Conservation (phyloP, 305 asterid genomes). For the Withania somnifera region DNA sequence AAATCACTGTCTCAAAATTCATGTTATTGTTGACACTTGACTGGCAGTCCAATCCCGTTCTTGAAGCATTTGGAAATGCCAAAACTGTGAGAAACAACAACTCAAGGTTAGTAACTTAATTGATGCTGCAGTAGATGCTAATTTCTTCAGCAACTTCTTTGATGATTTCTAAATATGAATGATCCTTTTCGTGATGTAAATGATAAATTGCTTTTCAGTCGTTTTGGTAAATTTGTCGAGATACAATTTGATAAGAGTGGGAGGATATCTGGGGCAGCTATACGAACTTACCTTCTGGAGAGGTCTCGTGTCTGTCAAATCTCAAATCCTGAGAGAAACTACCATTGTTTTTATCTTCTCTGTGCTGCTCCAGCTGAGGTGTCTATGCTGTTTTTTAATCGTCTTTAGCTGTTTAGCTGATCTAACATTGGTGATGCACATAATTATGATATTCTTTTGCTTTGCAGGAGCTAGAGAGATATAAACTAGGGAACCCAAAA, state of each 20-base stretch:
- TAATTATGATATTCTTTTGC: slow-evolving; percentile 14
- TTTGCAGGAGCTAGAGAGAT: slow-evolving; percentile 75
- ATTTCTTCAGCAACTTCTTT: background rate
- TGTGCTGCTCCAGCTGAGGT: slow-evolving; percentile 98
- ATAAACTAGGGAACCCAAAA: slow-evolving; percentile 64
- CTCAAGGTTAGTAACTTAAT: slow-evolving; percentile 55
- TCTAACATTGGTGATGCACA: slow-evolving; percentile 6
- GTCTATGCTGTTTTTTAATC: slow-evolving; percentile 3
- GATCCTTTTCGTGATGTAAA: background rate
- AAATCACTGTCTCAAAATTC: slow-evolving; percentile 12
- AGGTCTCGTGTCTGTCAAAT: slow-evolving; percentile 99
- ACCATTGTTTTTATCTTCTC: slow-evolving; percentile 97
- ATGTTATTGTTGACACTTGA: slow-evolving; percentile 18
- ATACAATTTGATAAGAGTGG: slow-evolving; percentile 96
- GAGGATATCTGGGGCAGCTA: slow-evolving; percentile 98
- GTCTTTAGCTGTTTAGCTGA: background rate
- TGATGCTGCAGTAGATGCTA: background rate
- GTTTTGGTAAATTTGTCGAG: slow-evolving; percentile 99
- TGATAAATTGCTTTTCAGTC: slow-evolving; percentile 40
- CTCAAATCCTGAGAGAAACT: slow-evolving; percentile 94
- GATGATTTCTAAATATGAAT: slow-evolving; percentile 5
- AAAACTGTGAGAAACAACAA: slow-evolving; percentile 94
- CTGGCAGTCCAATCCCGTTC: slow-evolving; percentile 84
- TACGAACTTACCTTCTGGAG: slow-evolving; percentile 94
- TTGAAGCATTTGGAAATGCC: slow-evolving; percentile 96